A percentile compares a stretch with the other conserved stretches of the same genome.
Evolutionary conservation across 345 rosid genomes (phyloP).

Genomic region (Aethionema arabicum): DNA sequence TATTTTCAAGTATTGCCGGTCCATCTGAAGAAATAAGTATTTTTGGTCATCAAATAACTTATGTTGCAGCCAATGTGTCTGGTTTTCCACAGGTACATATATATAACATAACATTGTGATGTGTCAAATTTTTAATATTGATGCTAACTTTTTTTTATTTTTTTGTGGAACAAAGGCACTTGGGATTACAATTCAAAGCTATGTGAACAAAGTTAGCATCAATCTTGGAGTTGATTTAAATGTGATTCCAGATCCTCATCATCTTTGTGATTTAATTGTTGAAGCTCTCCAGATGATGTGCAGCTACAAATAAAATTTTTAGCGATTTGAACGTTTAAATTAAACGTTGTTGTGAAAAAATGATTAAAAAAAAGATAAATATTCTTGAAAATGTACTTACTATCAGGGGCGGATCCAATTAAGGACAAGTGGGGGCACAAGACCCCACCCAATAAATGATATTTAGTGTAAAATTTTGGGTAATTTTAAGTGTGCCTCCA

Average conservation of each 20-base stretch:
- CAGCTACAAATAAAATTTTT: background rate
- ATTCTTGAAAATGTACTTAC: too few relatives aligned
- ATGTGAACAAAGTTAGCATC: slow-evolving; percentile 55
- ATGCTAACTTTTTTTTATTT: too few relatives aligned
- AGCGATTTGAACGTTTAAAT: too few relatives aligned
- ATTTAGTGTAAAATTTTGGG: too few relatives aligned
- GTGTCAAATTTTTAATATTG: too few relatives aligned
- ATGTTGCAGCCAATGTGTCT: slow-evolving; percentile 48
- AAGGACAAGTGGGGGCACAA: too few relatives aligned
- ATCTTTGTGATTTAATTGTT: slow-evolving; percentile 50
- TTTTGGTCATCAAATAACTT: slow-evolving; percentile 40
- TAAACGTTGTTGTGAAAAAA: too few relatives aligned
- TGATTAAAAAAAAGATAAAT: too few relatives aligned
- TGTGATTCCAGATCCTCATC: slow-evolving; percentile 63
- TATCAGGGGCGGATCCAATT: too few relatives aligned
- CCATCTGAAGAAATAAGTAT: slow-evolving; percentile 54
- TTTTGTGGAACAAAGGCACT: too few relatives aligned
- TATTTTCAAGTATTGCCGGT: slow-evolving; percentile 51
- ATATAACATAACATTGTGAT: background rate
- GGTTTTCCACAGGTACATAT: slow-evolving; percentile 55
- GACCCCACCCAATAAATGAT: too few relatives aligned
- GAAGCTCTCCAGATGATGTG: slow-evolving; percentile 50
- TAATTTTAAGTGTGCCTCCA: too few relatives aligned
- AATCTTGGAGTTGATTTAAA: slow-evolving; percentile 57
- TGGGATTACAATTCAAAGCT: slow-evolving; percentile 59